These are phyloP conservation scores for Cyberlindnera mycetangii DNA, from an alignment of 805 yeast species.

Conservation along the genomic window DNA sequence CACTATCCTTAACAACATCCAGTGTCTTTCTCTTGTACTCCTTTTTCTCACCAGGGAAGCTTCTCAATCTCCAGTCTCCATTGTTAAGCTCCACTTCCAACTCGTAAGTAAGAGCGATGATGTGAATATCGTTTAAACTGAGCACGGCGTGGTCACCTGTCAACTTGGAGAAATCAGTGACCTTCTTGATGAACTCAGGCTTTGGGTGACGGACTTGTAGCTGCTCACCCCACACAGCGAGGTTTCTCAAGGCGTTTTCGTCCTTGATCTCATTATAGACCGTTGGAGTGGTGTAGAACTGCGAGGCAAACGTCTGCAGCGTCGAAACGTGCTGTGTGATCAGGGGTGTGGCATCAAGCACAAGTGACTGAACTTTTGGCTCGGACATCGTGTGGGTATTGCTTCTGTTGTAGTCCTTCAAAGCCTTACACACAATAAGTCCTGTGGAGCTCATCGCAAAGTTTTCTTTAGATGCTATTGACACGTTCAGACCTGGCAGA, in stretches of 20 bases:
- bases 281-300: constrained; percentile 89
- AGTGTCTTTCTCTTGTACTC: constrained; percentile 16
- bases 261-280: constrained; percentile 85
- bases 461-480: background rate
- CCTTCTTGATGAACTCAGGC: constrained; percentile 57
- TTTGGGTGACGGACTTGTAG: constrained; percentile 77
- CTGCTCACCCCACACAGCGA: constrained; percentile 75
- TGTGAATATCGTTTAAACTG: constrained; percentile 88
- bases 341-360: constrained; percentile 93
- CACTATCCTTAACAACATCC: constrained; percentile 1
- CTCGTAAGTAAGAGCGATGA: constrained; percentile 88
- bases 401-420: background rate
- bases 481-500: background rate
- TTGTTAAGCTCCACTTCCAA: constrained; percentile 67
- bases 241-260: constrained; percentile 75
- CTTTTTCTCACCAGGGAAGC: constrained; percentile 61
- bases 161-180: constrained; percentile 70
- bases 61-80: constrained; percentile 71
- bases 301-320: constrained; percentile 63
- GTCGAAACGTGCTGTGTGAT: constrained; percentile 80
- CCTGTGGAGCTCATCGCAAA: background rate
- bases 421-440: background rate
- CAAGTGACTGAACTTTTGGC: constrained; percentile 40
- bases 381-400: constrained; percentile 9
- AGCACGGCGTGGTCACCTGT: constrained; percentile 92